Base-by-base conservation (phyloP, 2,329 filamentous ascomycete genomes). In the Microdochium bolleyi region DNA sequence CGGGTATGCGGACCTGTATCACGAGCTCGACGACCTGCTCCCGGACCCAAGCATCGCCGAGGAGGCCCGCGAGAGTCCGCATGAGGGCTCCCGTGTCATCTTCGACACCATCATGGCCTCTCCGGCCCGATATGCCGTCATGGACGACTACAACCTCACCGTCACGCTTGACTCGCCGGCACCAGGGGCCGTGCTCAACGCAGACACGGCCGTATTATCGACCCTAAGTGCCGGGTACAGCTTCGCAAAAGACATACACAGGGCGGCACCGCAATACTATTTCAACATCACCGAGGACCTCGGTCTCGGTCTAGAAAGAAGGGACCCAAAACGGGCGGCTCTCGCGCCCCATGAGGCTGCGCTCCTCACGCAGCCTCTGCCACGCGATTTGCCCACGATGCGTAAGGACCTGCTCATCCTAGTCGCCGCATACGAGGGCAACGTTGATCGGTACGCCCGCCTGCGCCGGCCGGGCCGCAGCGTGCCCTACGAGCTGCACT, bases 361-460 rank as follows among this genome's bases (percentile, higher is more conserved):
- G 10, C 57, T 68, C 1, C 51, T 70, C 1, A 60, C 60, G 8
- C 44, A 41, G 7, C 68, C 68, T 2, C 58, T 73, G 1, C 71
- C 70, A 1, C 22, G 27, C 1, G 64, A 73, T 51, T 61, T 73
- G 9, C 71, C 70, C 2, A 54, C 59, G 0, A 54, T 66, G 2
- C 60, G 71, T 32, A 74, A 74, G 49, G 64, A 70, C 46, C 32
- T 70, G 0, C 59, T 73, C 1, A 70, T 73, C 13, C 55, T 62
- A 3, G 62, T 67, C 51, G 68, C 71, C 0, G 70, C 70, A 0
- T 73, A 66, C 22, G 53, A 61, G 1, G 70, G 71, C 2, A 63
- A 74, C 21, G 54, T 73, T 5, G 70, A 75, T 48, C 65, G 70
- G 2, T 74, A 73, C 41, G 22, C 52, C 0, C 64, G 70, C 1